A percentile compares a stretch with the other conserved stretches of the same genome.
Evolutionary conservation across 2,329 filamentous ascomycete genomes (phyloP).

Genomic region (Microdochium paspali): DNA sequence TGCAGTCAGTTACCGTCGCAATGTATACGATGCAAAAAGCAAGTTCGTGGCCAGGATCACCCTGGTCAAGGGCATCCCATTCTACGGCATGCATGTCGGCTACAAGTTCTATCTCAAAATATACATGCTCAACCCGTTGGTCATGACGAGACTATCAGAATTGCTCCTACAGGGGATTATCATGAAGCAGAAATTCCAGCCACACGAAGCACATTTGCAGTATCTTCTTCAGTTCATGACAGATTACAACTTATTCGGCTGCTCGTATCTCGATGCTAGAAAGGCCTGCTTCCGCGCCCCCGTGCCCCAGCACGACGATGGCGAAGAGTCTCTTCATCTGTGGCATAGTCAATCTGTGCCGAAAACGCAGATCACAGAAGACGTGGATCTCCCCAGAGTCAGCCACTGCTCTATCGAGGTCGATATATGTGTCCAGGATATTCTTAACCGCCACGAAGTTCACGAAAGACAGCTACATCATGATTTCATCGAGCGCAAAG

Average conservation of each 20-base stretch:
- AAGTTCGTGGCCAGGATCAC: constrained; percentile 83
- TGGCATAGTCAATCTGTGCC: constrained; percentile 76
- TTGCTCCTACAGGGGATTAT: constrained; percentile 81
- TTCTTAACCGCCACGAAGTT: constrained; percentile 71
- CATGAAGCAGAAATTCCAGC: constrained; percentile 75
- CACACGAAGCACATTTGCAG: constrained; percentile 88
- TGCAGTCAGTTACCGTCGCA: constrained; percentile 72
- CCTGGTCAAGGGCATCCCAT: constrained; percentile 85
- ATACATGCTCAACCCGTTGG: constrained; percentile 79
- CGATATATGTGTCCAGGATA: constrained; percentile 82
- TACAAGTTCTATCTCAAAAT: constrained; percentile 89
- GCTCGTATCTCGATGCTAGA: constrained; percentile 68
- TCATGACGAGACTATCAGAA: constrained; percentile 82
- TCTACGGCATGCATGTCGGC: constrained; percentile 92
- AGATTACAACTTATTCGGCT: constrained; percentile 96
- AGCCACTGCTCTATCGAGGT: constrained; percentile 88
- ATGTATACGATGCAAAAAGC: constrained; percentile 56
- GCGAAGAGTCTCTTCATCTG: constrained; percentile 50
- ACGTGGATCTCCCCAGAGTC: constrained; percentile 58
- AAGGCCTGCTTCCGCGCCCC: constrained; percentile 67
- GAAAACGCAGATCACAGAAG: constrained; percentile 47
- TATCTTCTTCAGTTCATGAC: constrained; percentile 96
- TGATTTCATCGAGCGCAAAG: constrained; percentile 67
- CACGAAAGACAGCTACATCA: constrained; percentile 74
- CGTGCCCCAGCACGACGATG: constrained; percentile 58